Base-by-base conservation (phyloP, 495 filamentous ascomycete genomes). In the Monascus purpureus region DNA sequence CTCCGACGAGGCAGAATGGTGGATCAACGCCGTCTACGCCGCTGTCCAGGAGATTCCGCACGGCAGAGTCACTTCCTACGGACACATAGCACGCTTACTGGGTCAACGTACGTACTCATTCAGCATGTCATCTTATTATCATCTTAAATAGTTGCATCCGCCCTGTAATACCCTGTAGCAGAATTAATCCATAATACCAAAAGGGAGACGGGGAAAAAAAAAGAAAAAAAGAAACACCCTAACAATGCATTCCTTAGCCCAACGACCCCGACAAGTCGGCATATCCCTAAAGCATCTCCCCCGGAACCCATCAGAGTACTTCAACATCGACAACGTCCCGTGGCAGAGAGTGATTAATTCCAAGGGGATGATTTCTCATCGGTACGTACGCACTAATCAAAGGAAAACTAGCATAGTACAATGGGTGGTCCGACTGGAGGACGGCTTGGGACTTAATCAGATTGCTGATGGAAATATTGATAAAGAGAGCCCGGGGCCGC, bases 271-370 rank as follows among this genome's bases (percentile, higher is more conserved):
- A 17, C 86, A 95, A 57, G 87, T 96, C 17, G 87, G 88, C 16
- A 61, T 87, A 17, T 84, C 76, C 45, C 71, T 95, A 1, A 94
- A 93, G 48, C 76, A 90, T 42, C 75, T 96, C 11, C 72, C 88
- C 2, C 45, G 54, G 1, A 41, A 43, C 32, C 45, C 52, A 51
- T 42, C 55, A 15, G 49, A 55, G 6, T 48, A 61, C 33, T 92
- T 76, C 54, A 70, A 94, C 45, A 58, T 66, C 35, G 63, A 54
- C 12, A 94, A 82, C 42, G 86, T 94, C 8, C 88, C 87, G 3
- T 96, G 88, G 88, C 88, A 95, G 60, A 65, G 88, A 28, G 84
- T 96, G 8, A 80, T 95, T 39, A 92, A 87, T 46, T 53, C 80
- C 2, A 87, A 82, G 52, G 86, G 86, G 12, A 64, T 73, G 36